phyloP scores from a whole-genome alignment of 768 basidiomycete species.

The Dioszegia aurantiaca region DNA sequence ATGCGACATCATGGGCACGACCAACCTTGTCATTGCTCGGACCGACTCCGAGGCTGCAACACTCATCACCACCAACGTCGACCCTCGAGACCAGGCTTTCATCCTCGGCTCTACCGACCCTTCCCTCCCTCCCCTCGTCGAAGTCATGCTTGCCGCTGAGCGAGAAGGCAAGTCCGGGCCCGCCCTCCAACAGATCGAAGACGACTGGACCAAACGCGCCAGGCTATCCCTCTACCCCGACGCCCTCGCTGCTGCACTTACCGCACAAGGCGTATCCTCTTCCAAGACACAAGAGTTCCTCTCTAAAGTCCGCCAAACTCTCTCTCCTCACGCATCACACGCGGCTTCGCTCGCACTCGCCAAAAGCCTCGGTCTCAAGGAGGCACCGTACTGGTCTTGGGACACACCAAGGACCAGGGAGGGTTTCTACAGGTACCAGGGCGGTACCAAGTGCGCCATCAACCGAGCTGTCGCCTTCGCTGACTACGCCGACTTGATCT shows the following conservation, averaged over 20 bases:
- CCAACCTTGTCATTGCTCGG: slow-evolving; percentile 86
- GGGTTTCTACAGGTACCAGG: slow-evolving; percentile 95
- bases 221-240: slow-evolving; percentile 75
- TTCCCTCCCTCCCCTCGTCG: slow-evolving; percentile 64
- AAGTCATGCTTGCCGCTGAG: slow-evolving; percentile 81
- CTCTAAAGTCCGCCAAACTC: slow-evolving; percentile 52
- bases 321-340: slow-evolving; percentile 63
- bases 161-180: slow-evolving; percentile 72
- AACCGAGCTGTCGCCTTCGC: slow-evolving; percentile 89
- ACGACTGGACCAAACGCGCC: slow-evolving; percentile 76
- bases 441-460: slow-evolving; percentile 90
- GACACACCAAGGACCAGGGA: slow-evolving; percentile 89
- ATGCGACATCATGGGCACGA: slow-evolving; percentile 97
- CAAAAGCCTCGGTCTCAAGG: slow-evolving; percentile 61
- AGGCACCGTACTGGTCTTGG: slow-evolving; percentile 88
- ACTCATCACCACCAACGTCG: slow-evolving; percentile 92
- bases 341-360: slow-evolving; percentile 70
- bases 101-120: slow-evolving; percentile 88
- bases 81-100: slow-evolving; percentile 95
- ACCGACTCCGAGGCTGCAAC: slow-evolving; percentile 98
- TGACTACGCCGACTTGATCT: slow-evolving; percentile 66
- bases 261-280: slow-evolving; percentile 57
- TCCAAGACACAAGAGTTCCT: slow-evolving; percentile 63
- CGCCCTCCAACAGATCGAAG: slow-evolving; percentile 77
- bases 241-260: slow-evolving; percentile 63